A percentile compares a stretch with the other conserved stretches of the same genome.
Conservation (phyloP, 2,329 filamentous ascomycete species). For the Paracorniculantispora psalliotae region DNA sequence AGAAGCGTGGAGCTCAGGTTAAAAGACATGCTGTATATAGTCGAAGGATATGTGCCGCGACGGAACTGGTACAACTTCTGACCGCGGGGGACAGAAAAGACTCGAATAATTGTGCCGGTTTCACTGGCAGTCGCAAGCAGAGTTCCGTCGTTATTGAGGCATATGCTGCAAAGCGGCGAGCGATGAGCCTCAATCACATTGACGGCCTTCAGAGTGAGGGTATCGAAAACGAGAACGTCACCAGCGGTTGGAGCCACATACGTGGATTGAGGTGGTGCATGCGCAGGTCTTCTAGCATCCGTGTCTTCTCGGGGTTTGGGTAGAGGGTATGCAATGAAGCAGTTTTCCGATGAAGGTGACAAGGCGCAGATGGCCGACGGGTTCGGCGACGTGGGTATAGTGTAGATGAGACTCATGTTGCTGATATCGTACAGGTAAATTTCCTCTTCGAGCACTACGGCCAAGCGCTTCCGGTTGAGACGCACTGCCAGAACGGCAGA, state of each 20-base stretch:
- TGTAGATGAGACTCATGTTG: constrained; percentile 93
- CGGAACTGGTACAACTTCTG: constrained; percentile 96
- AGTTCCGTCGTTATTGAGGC: constrained; percentile 88
- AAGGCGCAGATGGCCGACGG: constrained; percentile 86
- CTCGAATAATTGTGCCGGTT: constrained; percentile 93
- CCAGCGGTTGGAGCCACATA: constrained; percentile 82
- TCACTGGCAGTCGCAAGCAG: constrained; percentile 91
- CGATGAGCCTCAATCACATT: constrained; percentile 95
- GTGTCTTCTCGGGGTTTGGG: constrained; percentile 64
- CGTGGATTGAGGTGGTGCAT: constrained; percentile 75
- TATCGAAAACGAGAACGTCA: constrained; percentile 89
- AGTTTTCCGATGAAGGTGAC: constrained; percentile 91
- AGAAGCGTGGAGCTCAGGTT: constrained; percentile 89
- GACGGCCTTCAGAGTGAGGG: constrained; percentile 81
- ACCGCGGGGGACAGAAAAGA: constrained; percentile 86
- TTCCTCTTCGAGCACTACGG: constrained; percentile 90
- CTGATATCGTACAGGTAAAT: constrained; percentile 99
- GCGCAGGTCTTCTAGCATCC: constrained; percentile 60
- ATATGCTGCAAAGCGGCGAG: constrained; percentile 83
- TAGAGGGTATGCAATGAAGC: constrained; percentile 89
- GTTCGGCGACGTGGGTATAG: constrained; percentile 91
- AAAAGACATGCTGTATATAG: constrained; percentile 98
- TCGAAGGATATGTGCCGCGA: constrained; percentile 88
- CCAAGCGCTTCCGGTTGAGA: constrained; percentile 87
- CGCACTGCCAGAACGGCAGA: constrained; percentile 93